Evolutionary conservation across 1,284 basidiomycete genomes (phyloP).

Genomic region (Coniophora puteana): DNA sequence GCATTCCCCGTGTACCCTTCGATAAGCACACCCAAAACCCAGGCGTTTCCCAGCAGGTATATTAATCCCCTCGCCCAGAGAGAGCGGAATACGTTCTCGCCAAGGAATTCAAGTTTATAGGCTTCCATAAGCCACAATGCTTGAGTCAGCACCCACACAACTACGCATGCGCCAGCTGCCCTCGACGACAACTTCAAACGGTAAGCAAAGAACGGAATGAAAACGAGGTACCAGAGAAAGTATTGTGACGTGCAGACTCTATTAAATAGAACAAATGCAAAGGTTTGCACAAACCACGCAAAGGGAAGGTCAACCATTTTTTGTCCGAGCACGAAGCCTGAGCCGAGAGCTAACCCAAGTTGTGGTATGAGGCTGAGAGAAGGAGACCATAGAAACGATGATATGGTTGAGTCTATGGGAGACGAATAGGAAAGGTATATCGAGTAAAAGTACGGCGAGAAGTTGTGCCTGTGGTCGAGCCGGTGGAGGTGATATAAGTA

Average conservation of each 20-base stretch:
- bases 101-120: conserved; percentile 87
- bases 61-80: conserved; percentile 79
- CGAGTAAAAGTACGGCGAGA: conserved; percentile 95
- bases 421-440: conserved; percentile 79
- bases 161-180: conserved; percentile 40
- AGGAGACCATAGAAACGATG: conserved; percentile 51
- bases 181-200: conserved; percentile 49
- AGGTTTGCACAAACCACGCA: conserved; percentile 91
- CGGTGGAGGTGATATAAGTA: conserved; percentile 92
- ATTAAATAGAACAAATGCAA: conserved; percentile 91
- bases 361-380: conserved; percentile 75
- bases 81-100: conserved; percentile 63
- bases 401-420: conserved; percentile 24
- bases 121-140: conserved; percentile 84
- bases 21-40: conserved; percentile 70
- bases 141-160: conserved; percentile 77
- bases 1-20: conserved; percentile 35
- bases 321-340: conserved; percentile 64
- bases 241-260: conserved; percentile 99
- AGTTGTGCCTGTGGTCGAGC: conserved; percentile 96
- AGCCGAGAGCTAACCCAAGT: conserved; percentile 60
- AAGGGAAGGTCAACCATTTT: conserved; percentile 60
- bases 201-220: conserved; percentile 82
- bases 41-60: conserved; percentile 73
- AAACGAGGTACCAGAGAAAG: conserved; percentile 95